Percentiles rank a stretch among this genome's conserved stretches.
These are phyloP conservation scores for Curvularia sp. DNA, from an alignment of 2,329 filamentous ascomycete species.

Conservation along the genomic window DNA sequence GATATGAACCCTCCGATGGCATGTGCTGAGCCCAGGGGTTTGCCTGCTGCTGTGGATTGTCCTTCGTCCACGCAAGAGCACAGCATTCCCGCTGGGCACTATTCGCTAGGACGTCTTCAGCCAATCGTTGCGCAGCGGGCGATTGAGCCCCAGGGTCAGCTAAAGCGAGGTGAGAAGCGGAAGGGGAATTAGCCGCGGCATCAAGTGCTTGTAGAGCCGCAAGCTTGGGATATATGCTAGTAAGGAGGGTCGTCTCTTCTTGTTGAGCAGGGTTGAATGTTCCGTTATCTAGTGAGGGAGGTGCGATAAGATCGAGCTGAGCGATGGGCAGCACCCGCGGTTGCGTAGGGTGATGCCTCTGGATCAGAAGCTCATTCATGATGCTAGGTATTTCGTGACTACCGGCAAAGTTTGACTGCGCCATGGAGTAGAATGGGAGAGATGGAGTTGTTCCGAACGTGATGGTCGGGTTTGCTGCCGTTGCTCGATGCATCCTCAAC, in stretches of 20 bases:
- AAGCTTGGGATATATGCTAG: constrained; percentile 56
- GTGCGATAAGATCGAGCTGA: constrained; percentile 48
- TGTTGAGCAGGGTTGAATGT: constrained; percentile 41
- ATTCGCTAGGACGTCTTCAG: constrained; percentile 65
- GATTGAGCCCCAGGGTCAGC: constrained; percentile 72
- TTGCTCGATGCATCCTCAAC: constrained; percentile 54
- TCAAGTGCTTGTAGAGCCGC: constrained; percentile 57
- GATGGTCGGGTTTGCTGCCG: constrained; percentile 53
- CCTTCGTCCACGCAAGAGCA: constrained; percentile 69
- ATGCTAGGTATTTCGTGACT: constrained; percentile 62
- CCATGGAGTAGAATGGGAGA: constrained; percentile 73
- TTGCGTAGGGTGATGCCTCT: constrained; percentile 50
- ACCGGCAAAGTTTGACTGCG: constrained; percentile 58
- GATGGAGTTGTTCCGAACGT: constrained; percentile 73
- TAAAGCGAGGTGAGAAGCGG: constrained; percentile 62
- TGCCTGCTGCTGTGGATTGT: constrained; percentile 45
- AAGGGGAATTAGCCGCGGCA: constrained; percentile 54
- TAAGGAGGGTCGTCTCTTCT: constrained; percentile 44
- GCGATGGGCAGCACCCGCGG: constrained; percentile 50
- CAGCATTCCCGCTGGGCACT: constrained; percentile 74
- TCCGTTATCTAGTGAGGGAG: constrained; percentile 42
- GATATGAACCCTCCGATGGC: constrained; percentile 51
- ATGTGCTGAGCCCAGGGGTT: constrained; percentile 50
- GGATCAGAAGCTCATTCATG: constrained; percentile 50
- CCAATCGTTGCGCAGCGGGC: constrained; percentile 65